These are phyloP conservation scores for Striga asiatica DNA, from an alignment of 257 asterid species.

Conservation along the genomic window DNA sequence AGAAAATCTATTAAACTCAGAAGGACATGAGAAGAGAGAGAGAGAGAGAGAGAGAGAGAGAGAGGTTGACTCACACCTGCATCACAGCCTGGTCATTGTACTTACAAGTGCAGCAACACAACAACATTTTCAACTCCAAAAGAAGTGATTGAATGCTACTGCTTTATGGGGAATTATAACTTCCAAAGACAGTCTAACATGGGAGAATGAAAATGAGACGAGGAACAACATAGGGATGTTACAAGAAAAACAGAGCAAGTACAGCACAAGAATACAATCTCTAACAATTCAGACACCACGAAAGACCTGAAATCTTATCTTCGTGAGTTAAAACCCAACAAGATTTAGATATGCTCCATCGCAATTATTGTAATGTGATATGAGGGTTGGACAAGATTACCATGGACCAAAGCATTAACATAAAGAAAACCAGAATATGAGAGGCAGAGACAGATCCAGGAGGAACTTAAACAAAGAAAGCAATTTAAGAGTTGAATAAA, in stretches of 20 bases:
- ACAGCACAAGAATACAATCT: too few relatives aligned
- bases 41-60: constrained; percentile 9
- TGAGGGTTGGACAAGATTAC: constrained; percentile 8
- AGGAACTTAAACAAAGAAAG: background rate
- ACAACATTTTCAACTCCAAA: background rate
- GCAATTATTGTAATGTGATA: too few relatives aligned
- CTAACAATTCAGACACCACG: too few relatives aligned
- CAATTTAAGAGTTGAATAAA: constrained; percentile 4
- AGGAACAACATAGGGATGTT: too few relatives aligned
- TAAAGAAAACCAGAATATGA: background rate
- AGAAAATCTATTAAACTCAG: constrained; percentile 20
- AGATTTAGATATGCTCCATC: too few relatives aligned
- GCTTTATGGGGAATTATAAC: constrained; percentile 6
- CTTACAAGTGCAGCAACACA: background rate
- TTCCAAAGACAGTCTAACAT: background rate
- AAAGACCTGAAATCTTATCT: too few relatives aligned
- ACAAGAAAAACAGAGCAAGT: too few relatives aligned
- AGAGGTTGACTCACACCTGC: constrained; percentile 59
- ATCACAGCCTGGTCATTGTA: constrained; percentile 25
- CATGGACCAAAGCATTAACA: background rate
- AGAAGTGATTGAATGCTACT: constrained; percentile 8
- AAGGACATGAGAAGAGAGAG: constrained; percentile 2
- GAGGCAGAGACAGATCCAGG: background rate
- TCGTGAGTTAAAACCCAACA: too few relatives aligned
- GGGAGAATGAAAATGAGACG: background rate